phyloP scores from a whole-genome alignment of 306 rosid genomes.

The Heteromeles arbutifolia region DNA sequence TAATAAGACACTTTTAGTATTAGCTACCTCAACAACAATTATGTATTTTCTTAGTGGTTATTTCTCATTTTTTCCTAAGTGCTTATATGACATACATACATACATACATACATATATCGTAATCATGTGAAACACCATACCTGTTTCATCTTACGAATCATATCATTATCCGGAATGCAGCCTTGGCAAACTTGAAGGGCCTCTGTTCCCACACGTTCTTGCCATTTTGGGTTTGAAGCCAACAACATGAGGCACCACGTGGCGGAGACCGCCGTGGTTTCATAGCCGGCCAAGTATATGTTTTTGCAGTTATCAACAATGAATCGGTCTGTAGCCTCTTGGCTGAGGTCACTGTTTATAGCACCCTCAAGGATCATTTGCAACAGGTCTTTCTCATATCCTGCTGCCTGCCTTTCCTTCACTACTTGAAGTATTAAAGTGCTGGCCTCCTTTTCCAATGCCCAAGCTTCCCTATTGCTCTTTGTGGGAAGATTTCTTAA shows the following conservation, averaged over 20 bases:
- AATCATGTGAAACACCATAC: not conserved
- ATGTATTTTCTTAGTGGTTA: too few species aligned
- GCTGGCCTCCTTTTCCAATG: conserved; percentile 33
- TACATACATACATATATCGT: not conserved
- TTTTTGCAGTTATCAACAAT: conserved; percentile 39
- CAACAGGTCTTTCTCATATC: conserved; percentile 20
- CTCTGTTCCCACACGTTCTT: conserved; percentile 34
- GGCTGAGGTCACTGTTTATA: conserved; percentile 19
- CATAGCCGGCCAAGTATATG: conserved; percentile 36
- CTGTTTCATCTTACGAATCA: conserved; percentile 43
- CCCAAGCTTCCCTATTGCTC: conserved; percentile 44
- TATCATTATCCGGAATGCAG: conserved; percentile 19
- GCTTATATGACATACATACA: too few species aligned
- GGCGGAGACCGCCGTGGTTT: conserved; percentile 40
- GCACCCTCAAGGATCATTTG: conserved; percentile 37
- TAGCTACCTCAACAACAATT: too few species aligned
- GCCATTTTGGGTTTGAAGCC: conserved; percentile 48
- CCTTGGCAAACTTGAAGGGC: conserved; percentile 23
- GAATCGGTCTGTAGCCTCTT: conserved; percentile 17
- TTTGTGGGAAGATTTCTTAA: conserved; percentile 44
- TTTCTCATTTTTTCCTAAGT: too few species aligned
- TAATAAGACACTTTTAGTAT: too few species aligned
- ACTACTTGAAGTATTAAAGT: conserved; percentile 23
- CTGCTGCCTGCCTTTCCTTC: not conserved
- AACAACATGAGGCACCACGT: conserved; percentile 41